These are phyloP conservation scores for Salix udensis DNA, from an alignment of 345 rosid species.

Conservation along the genomic window DNA sequence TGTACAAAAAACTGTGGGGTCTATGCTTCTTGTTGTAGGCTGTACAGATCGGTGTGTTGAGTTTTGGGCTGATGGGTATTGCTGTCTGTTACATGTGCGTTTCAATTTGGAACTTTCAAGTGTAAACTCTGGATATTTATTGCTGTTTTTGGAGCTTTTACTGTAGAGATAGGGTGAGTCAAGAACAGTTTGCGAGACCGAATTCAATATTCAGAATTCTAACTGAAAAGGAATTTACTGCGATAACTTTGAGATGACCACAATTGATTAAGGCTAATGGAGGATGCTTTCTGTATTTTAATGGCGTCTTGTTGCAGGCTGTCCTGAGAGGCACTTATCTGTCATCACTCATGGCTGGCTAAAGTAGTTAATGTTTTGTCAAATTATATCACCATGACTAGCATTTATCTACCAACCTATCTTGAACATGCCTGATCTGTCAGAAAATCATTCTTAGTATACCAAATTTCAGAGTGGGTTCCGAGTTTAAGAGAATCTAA, in stretches of 20 bases:
- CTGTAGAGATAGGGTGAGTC: background rate
- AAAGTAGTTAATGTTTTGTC: too few species aligned
- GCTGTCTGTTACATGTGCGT: background rate
- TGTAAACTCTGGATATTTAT: background rate
- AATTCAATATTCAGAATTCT: background rate
- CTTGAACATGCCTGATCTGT: too few species aligned
- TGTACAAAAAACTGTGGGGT: conserved; percentile 9
- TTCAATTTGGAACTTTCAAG: background rate
- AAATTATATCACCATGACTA: too few species aligned
- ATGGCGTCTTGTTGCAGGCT: too few species aligned
- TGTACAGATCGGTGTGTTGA: background rate
- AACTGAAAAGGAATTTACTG: background rate
- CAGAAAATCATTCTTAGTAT: too few species aligned
- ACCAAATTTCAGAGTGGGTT: too few species aligned
- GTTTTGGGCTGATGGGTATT: background rate
- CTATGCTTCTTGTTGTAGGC: conserved; percentile 1
- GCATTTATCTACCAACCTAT: too few species aligned
- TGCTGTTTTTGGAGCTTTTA: background rate
- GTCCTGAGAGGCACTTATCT: too few species aligned
- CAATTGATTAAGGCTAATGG: too few species aligned
- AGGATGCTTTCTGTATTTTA: too few species aligned
- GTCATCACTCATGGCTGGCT: too few species aligned
- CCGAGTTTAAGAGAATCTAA: too few species aligned
- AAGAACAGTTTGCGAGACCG: background rate
- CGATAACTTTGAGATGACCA: background rate